A percentile compares a stretch with the other conserved stretches of the same genome.
phyloP scores from a whole-genome alignment of 2,329 filamentous ascomycete genomes.

The Magnaporthiopsis incrustans region DNA sequence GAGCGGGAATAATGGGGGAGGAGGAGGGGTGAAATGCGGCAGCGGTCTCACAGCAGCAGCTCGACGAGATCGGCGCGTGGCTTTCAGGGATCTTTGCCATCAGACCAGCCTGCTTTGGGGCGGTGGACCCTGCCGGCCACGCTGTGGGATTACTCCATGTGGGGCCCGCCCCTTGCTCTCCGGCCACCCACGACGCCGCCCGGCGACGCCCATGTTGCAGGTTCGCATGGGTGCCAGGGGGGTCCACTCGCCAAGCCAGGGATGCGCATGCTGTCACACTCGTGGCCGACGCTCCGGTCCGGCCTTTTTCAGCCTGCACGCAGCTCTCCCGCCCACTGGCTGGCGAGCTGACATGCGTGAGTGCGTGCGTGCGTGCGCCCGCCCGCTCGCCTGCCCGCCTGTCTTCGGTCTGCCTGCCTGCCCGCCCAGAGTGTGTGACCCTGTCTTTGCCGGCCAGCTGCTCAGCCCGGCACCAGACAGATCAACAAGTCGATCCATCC shows the following conservation, averaged over 20 bases:
- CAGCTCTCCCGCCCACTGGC: background rate
- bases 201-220: conserved; percentile 8
- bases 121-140: conserved; percentile 19
- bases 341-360: too few relatives aligned
- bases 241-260: background rate
- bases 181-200: conserved; percentile 1
- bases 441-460: background rate
- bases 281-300: background rate
- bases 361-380: too few relatives aligned
- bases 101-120: conserved; percentile 20
- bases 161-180: background rate
- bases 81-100: conserved; percentile 26
- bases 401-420: too few relatives aligned
- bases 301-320: background rate
- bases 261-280: background rate
- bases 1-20: conserved; percentile 4
- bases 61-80: conserved; percentile 30
- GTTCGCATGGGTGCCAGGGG: background rate
- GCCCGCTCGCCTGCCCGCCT: too few relatives aligned
- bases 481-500: too few relatives aligned
- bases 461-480: too few relatives aligned
- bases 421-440: too few relatives aligned
- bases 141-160: conserved; percentile 8
- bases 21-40: conserved; percentile 16
- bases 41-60: conserved; percentile 15